phyloP scores from a whole-genome alignment of 225 moss, liverwort and hornwort genomes.

The Physcomitrellopsis africana region DNA sequence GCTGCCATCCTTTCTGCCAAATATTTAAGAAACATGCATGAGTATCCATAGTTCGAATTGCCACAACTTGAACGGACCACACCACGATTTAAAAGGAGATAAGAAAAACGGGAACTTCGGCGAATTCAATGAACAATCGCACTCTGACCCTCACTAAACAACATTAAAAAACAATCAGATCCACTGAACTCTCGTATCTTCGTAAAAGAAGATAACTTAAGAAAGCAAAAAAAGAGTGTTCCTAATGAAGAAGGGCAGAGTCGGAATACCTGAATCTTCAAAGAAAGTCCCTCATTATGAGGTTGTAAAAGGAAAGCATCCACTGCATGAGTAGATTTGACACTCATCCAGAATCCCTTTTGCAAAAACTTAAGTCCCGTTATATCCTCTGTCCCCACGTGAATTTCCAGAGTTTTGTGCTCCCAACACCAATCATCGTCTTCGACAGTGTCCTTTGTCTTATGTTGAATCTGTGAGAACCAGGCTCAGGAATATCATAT shows the following conservation, averaged over 20 bases:
- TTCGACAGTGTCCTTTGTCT: constrained; percentile 47
- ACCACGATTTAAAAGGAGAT: background rate
- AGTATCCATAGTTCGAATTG: background rate
- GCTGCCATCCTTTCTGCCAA: constrained; percentile 70
- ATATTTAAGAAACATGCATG: background rate
- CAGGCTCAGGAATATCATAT: background rate
- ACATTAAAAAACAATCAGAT: too few species aligned
- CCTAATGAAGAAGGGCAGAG: background rate
- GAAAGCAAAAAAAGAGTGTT: too few species aligned
- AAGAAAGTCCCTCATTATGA: constrained; percentile 46
- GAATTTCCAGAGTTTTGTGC: constrained; percentile 63
- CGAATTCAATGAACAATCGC: background rate
- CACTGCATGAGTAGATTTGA: constrained; percentile 63
- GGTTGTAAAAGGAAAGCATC: constrained; percentile 58
- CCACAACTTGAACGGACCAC: background rate
- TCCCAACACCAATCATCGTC: constrained; percentile 97
- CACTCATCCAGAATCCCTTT: constrained; percentile 65
- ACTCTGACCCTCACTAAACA: too few species aligned
- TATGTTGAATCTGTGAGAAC: constrained; percentile 57
- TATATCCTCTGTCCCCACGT: constrained; percentile 57
- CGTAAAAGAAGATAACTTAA: too few species aligned
- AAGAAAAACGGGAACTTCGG: too few species aligned
- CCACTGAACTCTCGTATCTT: too few species aligned
- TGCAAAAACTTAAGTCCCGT: constrained; percentile 53
- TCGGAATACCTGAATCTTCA: constrained; percentile 57